Percentiles rank a stretch among this genome's conserved stretches.
Evolutionary conservation across 805 yeast species (phyloP).

Genomic region (Yamadazyma scolyti): DNA sequence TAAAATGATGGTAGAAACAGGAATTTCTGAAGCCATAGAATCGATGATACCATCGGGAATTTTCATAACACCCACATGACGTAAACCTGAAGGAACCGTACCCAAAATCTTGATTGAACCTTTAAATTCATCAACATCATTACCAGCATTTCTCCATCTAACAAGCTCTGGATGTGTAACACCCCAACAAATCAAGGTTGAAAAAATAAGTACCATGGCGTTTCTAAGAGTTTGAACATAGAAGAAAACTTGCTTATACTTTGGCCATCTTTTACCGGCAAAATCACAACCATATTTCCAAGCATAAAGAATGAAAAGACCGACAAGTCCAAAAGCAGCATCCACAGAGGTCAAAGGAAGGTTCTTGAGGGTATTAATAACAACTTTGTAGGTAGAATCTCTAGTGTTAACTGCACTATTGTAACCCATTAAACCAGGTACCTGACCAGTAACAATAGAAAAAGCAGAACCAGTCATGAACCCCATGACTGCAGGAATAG

Average conservation of each 20-base stretch:
- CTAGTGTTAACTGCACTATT: slow-evolving; percentile 65
- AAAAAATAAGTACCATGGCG: slow-evolving; percentile 76
- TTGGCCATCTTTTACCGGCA: slow-evolving; percentile 64
- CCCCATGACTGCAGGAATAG: slow-evolving; percentile 89
- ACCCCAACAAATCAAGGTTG: slow-evolving; percentile 81
- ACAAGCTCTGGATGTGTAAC: slow-evolving; percentile 49
- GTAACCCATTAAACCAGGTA: slow-evolving; percentile 83
- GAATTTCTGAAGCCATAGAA: slow-evolving; percentile 71
- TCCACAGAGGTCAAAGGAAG: slow-evolving; percentile 66
- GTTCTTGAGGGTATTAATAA: slow-evolving; percentile 68
- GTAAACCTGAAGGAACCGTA: slow-evolving; percentile 76
- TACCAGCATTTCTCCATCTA: slow-evolving; percentile 21
- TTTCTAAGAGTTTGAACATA: slow-evolving; percentile 74
- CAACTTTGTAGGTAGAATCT: slow-evolving; percentile 62
- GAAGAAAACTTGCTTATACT: slow-evolving; percentile 54
- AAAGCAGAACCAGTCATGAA: slow-evolving; percentile 95
- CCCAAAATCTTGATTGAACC: slow-evolving; percentile 64
- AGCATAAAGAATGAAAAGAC: slow-evolving; percentile 63
- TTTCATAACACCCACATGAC: slow-evolving; percentile 68
- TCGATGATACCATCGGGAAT: slow-evolving; percentile 57
- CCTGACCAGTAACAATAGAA: slow-evolving; percentile 77
- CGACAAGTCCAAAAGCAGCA: slow-evolving; percentile 86
- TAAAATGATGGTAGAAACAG: slow-evolving; percentile 79
- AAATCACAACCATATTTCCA: slow-evolving; percentile 65
- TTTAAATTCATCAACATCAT: slow-evolving; percentile 30